Evolutionary conservation across 148 eudicot species (phyloP), one percentile per base, ranked within the genome.

Genomic region (Cornus suecica): DNA sequence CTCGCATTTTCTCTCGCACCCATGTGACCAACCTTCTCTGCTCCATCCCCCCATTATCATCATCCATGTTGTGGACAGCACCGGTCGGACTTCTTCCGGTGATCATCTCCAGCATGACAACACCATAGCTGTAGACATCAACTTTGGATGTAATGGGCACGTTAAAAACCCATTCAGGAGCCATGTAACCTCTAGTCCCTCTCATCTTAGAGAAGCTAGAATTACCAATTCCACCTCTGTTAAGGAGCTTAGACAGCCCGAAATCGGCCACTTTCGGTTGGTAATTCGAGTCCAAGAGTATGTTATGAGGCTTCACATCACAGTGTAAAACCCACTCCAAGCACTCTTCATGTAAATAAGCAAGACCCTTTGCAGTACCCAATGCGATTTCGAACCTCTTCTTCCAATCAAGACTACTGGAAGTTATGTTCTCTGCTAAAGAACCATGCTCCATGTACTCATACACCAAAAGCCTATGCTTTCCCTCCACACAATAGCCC

Each of bases 61-160:
- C 45, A 68, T 52, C 42, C 2, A 4, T 8, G 51, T 26, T n/a
- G 16, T 37, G 28, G 41, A 13, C 51, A 37, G 42, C 0, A 32
- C 18, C 70, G 0, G 70, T 68, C 5, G 27, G 66, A 2, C 34
- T 23, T n/a, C 22, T 68, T 32, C 79, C 79, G 2, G 61, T 76
- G 1, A 76, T 61, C 79, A 76, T 68, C 67, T 76, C 75, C 65
- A 75, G 18, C 15, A 80, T 23, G 2, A 72, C 66, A 24, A 72
- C 48, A 5, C 74, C 51, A n/a, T 72, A 72, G 18, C 74, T 72
- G 6, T 72, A 80, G 0, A 80, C 82, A 54, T 80, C 82, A 20
- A 75, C 82, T 70, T 75, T 80, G 4, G 82, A 48, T 0, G 78
- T 80, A 4, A 80, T 80, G 0, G 71, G 82, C 25, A 69, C 75